Conservation (phyloP, 495 filamentous ascomycete species). For the Cairneyella variabilis region DNA sequence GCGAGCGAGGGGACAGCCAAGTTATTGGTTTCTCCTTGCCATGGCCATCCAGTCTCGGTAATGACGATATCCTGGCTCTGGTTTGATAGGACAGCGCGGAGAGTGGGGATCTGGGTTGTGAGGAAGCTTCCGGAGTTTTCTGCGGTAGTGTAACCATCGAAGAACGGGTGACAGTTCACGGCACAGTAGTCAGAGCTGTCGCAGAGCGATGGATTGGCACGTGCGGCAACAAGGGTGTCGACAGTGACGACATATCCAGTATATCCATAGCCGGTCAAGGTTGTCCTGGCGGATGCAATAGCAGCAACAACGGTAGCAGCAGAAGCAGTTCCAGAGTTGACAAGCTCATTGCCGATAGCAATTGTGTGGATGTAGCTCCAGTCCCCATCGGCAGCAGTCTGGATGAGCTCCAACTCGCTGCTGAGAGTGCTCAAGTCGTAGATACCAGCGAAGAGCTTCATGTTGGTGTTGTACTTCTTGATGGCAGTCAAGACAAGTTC, state of each 20-base stretch:
- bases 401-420: conserved; percentile 50
- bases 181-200: conserved; percentile 71
- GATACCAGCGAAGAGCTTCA: conserved; percentile 71
- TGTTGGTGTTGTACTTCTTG: conserved; percentile 51
- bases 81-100: conserved; percentile 31
- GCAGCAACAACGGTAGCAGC: conserved; percentile 49
- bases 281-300: conserved; percentile 49
- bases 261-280: conserved; percentile 62
- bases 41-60: conserved; percentile 85
- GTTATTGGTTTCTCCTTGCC: conserved; percentile 57
- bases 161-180: conserved; percentile 82
- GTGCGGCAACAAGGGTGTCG: conserved; percentile 68
- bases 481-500: conserved; percentile 55
- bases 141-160: conserved; percentile 58
- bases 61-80: conserved; percentile 37
- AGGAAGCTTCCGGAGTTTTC: conserved; percentile 62
- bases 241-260: conserved; percentile 71
- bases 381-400: conserved; percentile 40
- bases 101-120: conserved; percentile 45
- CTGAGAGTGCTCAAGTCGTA: conserved; percentile 58
- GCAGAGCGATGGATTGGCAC: conserved; percentile 67
- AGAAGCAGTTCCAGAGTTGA: conserved; percentile 57
- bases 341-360: conserved; percentile 75
- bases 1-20: conserved; percentile 56
- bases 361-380: conserved; percentile 68